Base-by-base conservation (phyloP, 164 flowering plant genomes). In the Piper longum region DNA sequence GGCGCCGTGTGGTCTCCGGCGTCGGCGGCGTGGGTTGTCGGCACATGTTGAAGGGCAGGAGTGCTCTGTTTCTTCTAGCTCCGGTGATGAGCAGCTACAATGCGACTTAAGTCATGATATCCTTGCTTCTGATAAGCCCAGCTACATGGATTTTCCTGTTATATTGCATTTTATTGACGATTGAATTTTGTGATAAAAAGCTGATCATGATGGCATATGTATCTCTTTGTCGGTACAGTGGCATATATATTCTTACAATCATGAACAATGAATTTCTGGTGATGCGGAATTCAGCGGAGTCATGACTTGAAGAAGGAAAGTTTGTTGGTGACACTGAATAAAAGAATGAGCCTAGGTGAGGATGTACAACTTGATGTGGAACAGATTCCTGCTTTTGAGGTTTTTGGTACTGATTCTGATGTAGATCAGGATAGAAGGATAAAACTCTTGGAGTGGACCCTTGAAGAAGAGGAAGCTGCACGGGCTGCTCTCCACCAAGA, bases 391-490 rank as follows among this genome's bases (percentile, higher is more conserved):
- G 56, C 52, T 64, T 54, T 8, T 7, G 56, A n/a, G 52, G 61
- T 43, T 51, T 63, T 45, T 36, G 69, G 68, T 44, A 17, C 62
- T 4, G 71, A 52, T 42, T 60, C 55, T 65, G 76, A 70, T 58
- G 69, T 65, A 16, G 65, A 69, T 61, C 76, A 78, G 11, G 58
- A 67, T 67, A 65, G 73, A 72, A 55, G 70, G 19, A 62, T 82
- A 16, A 72, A 72, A 66, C 40, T 70, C 43, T 79, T 88, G 79
- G 83, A 84, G 72, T 81, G 76, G 62, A 83, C 85, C 4, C 82
- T 92, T 55, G 83, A 81, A 71, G 83, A 84, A 72, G 96, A 85
- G 74, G 82, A 73, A 11, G 70, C 77, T 69, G 87, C 85, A 68
- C 78, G 80, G 36, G 67, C 72, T 62, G 78, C 84, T 65, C 73